These are phyloP conservation scores for Handroanthus guayacan DNA, from an alignment of 257 asterid genomes.

Conservation along the genomic window DNA sequence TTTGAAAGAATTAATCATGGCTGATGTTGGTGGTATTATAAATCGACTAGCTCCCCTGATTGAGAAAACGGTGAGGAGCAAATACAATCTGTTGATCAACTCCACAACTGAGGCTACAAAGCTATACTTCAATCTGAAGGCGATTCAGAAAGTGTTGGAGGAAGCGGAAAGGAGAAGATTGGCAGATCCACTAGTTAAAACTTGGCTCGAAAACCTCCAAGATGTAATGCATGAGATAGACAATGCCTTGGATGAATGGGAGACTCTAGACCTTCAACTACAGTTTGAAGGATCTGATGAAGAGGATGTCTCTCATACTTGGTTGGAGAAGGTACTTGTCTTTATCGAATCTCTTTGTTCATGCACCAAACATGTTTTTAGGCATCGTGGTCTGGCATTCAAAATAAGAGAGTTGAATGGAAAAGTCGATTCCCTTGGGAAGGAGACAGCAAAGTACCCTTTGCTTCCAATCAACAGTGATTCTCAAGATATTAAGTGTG, in stretches of 20 bases:
- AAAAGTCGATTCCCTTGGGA: background rate
- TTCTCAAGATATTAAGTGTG: background rate
- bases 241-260: background rate
- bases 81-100: background rate
- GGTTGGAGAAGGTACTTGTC: background rate
- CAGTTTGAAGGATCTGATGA: background rate
- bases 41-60: background rate
- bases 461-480: constrained; percentile 1
- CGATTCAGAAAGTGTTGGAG: background rate
- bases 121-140: background rate
- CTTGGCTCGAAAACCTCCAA: background rate
- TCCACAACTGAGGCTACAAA: background rate
- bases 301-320: background rate
- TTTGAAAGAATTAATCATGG: background rate
- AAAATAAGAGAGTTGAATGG: background rate
- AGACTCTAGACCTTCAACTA: background rate
- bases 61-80: background rate
- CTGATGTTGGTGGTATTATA: background rate
- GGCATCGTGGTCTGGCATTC: too few species aligned
- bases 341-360: background rate
- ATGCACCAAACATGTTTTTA: too few species aligned
- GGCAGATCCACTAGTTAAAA: background rate
- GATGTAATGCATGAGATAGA: background rate
- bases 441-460: background rate
- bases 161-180: background rate